Evolutionary conservation across 129 eudicot species (phyloP).

Genomic region (Chrysanthemum lavandulifolium): DNA sequence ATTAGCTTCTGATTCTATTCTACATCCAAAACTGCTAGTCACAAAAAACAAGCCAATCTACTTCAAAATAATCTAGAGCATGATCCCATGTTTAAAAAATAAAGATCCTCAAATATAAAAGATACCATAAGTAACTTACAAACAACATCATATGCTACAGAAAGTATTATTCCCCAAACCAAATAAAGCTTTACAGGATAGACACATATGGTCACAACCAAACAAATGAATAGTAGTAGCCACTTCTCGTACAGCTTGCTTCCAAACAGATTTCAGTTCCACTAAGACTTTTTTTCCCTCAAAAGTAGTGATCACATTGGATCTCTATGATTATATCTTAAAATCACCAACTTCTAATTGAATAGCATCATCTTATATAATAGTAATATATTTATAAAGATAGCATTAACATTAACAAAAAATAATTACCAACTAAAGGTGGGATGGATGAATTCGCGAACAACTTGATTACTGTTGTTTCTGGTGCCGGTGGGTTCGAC

Average conservation of each 20-base stretch:
- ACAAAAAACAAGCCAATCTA: background rate
- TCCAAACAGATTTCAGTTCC: conserved; percentile 34
- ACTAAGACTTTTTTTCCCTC: conserved; percentile 25
- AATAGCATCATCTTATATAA: background rate
- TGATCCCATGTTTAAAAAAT: background rate
- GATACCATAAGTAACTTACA: conserved; percentile 6
- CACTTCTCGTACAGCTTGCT: conserved; percentile 8
- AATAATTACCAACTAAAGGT: conserved; percentile 6
- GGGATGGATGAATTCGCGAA: background rate
- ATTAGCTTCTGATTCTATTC: too few species aligned
- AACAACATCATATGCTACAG: background rate
- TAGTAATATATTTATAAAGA: too few species aligned
- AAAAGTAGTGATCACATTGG: conserved; percentile 41
- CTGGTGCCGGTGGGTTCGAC: conserved; percentile 50
- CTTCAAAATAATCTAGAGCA: background rate
- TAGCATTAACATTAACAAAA: conserved; percentile 6
- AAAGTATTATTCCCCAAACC: conserved; percentile 26
- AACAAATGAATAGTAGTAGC: conserved; percentile 29
- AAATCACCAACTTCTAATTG: conserved; percentile 6
- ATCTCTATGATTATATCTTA: background rate
- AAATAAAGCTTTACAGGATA: conserved; percentile 3
- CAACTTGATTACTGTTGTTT: conserved; percentile 32
- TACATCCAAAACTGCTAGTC: too few species aligned
- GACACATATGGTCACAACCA: conserved; percentile 23
- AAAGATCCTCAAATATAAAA: background rate